Conservation (phyloP, 495 filamentous ascomycete genomes). For the Tuber indicum region DNA sequence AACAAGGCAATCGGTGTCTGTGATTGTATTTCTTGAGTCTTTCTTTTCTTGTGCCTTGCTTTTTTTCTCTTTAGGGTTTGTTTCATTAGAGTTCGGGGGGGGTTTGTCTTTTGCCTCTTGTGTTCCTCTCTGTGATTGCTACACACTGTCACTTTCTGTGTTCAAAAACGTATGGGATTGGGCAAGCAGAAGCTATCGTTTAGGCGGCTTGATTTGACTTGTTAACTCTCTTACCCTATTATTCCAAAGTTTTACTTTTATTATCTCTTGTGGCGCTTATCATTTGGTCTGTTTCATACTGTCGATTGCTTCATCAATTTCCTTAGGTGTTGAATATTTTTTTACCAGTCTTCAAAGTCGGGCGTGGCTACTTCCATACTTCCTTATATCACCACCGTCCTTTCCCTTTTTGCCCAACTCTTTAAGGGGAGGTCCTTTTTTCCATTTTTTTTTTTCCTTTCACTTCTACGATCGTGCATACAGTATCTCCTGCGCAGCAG, state of each 20-base stretch:
- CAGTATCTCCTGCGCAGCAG: not conserved
- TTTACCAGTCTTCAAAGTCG: not conserved
- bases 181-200: not conserved
- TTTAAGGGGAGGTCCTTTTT: not conserved
- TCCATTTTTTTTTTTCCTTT: too few relatives aligned
- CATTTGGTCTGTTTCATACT: not conserved
- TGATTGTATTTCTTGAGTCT: slow-evolving; percentile 14
- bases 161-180: not conserved
- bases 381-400: not conserved
- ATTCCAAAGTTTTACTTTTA: not conserved
- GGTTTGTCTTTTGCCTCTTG: not conserved
- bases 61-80: slow-evolving; percentile 9
- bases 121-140: not conserved
- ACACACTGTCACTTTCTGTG: not conserved
- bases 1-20: not conserved
- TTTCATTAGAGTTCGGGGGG: slow-evolving; percentile 13
- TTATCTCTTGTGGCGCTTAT: not conserved
- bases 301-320: not conserved
- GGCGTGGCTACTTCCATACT: not conserved
- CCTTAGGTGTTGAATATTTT: not conserved
- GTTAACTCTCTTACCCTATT: not conserved
- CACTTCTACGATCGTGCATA: not conserved
- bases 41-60: slow-evolving; percentile 13
- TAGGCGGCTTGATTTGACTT: not conserved
- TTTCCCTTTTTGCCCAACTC: not conserved